Evolutionary conservation across 2,329 filamentous ascomycete species (phyloP).

Genomic region (Cordyceps cicadae): DNA sequence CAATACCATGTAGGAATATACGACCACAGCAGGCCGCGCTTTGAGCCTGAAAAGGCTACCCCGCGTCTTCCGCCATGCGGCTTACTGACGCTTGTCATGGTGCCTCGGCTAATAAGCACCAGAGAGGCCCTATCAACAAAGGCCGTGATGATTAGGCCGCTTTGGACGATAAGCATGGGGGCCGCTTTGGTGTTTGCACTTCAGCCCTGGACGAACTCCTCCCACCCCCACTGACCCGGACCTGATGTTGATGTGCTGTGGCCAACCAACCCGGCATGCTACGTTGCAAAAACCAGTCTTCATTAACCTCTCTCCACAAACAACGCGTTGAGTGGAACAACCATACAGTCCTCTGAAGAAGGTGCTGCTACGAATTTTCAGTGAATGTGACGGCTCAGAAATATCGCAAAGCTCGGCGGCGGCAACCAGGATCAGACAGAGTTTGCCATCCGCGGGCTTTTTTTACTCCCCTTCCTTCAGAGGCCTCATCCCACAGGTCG

Average conservation of each 20-base stretch:
- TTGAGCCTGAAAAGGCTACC: not conserved
- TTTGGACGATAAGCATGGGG: not conserved
- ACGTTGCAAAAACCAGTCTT: conserved; percentile 10
- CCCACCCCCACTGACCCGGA: conserved; percentile 1
- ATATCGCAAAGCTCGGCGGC: not conserved
- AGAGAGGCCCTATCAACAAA: not conserved
- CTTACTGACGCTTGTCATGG: not conserved
- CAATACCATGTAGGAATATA: not conserved
- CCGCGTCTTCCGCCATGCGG: not conserved
- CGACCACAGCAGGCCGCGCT: not conserved
- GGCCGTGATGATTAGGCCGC: not conserved
- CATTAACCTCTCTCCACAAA: not conserved
- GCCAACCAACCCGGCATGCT: not conserved
- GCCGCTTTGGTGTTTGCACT: not conserved
- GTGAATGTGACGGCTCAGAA: not conserved
- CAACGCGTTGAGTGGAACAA: not conserved
- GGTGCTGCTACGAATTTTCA: not conserved
- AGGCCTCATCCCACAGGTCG: not conserved
- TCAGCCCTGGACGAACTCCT: not conserved
- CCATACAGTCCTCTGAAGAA: not conserved
- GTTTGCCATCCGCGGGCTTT: not conserved
- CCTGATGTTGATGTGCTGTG: not conserved
- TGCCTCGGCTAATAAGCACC: not conserved
- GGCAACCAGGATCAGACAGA: not conserved
- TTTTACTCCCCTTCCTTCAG: not conserved